Percentiles rank a stretch among this genome's conserved stretches.
Evolutionary conservation across 148 eudicot species (phyloP).

Genomic region (Silene conica): DNA sequence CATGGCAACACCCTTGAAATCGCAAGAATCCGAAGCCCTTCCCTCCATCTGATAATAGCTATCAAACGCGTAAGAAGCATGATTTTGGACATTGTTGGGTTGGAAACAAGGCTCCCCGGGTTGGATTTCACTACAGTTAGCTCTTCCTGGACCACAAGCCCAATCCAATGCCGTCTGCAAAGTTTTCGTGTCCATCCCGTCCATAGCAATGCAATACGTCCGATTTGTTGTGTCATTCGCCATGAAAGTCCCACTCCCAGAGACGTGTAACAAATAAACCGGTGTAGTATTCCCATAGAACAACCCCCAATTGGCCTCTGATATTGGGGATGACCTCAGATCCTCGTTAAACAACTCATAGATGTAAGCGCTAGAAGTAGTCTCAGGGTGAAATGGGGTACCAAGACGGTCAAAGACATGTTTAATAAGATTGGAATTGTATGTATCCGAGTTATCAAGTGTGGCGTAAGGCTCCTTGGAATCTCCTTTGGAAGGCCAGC

Average conservation of each 20-base stretch:
- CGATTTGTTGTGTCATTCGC: conserved; percentile 82
- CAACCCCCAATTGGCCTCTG: conserved; percentile 96
- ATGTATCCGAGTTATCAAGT: conserved; percentile 68
- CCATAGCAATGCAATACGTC: conserved; percentile 72
- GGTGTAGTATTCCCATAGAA: conserved; percentile 70
- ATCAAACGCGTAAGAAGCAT: conserved; percentile 90
- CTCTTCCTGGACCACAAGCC: conserved; percentile 97
- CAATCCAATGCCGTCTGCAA: conserved; percentile 87
- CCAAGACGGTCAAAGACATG: conserved; percentile 65
- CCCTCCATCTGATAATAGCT: conserved; percentile 85
- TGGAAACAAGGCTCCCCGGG: conserved; percentile 78
- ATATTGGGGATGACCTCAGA: conserved; percentile 74
- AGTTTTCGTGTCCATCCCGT: conserved; percentile 56
- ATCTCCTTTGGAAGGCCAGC: conserved; percentile 97
- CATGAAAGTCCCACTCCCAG: conserved; percentile 79
- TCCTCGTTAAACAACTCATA: conserved; percentile 94
- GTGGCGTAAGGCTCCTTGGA: conserved; percentile 87
- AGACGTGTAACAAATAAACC: conserved; percentile 67
- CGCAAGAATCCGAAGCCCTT: conserved; percentile 61
- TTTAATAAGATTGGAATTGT: conserved; percentile 76
- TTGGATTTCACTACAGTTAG: conserved; percentile 85
- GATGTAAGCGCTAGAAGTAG: conserved; percentile 67
- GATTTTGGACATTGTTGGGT: conserved; percentile 71
- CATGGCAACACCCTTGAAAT: conserved; percentile 86
- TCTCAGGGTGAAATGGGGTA: conserved; percentile 73